Evolutionary conservation across 2,329 filamentous ascomycete species (phyloP), one percentile per base, ranked within the genome.

Genomic region (Fusarium mexicanum): DNA sequence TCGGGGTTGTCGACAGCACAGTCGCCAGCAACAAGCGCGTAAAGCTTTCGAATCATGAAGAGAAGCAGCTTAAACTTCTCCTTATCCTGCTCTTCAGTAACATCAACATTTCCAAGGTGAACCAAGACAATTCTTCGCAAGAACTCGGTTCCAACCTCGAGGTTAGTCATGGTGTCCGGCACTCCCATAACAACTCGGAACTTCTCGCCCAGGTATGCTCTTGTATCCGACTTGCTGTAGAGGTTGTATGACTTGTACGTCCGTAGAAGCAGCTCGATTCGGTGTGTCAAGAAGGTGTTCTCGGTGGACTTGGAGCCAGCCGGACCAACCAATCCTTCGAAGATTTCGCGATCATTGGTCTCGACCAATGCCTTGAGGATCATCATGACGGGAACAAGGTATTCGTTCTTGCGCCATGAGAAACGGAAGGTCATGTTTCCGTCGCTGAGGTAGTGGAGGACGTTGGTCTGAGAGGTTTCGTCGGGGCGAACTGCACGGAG

Each of bases 391-490:
- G 96, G 96, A 6, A 99, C 90, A n/a, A 99, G 90, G 80, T 94
- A 99, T 83, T 99, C 96, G 77, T 95, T 94, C 85, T 99, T 99
- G 76, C 95, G 90, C 96, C 96, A 99, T 12, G 96, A 98, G 84
- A 99, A 99, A 64, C 96, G 90, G 84, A 99, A 98, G 2, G 94
- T 98, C 78, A 98, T 92, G 82, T 98, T 98, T 74, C 96, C 96
- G 81, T 99, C 96, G 78, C 89, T 94, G 64, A 99, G 89, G 83
- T 98, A 99, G 84, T 99, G 96, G 55, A 99, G 88, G 40, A 97
- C 95, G 79, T 98, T 99, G 43, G 96, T 98, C 83, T 98, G 96
- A 37, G 95, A 98, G 14, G 96, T 98, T 84, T 99, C 95, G 83
- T 99, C 96, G n/a, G 95, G 95, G 67, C 96, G 91, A 63, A 98